Evolutionary conservation across 179 eudicot species (phyloP).

Genomic region (Amaranthus tricolor): DNA sequence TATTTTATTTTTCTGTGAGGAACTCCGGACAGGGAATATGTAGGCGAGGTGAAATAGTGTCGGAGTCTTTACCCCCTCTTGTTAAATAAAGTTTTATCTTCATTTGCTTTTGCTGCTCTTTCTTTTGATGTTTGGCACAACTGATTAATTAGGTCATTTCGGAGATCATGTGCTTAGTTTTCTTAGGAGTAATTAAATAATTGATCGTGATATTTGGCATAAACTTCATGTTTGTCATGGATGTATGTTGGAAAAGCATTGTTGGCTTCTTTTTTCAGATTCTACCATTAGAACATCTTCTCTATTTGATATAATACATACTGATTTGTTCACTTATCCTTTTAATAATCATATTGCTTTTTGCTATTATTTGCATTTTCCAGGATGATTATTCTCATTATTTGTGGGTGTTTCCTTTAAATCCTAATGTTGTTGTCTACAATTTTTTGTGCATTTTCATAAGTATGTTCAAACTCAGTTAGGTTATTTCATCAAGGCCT

Average conservation of each 20-base stretch:
- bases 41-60: neutral
- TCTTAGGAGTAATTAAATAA: neutral
- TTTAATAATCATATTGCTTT: neutral
- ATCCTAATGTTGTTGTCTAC: neutral
- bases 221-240: neutral
- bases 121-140: neutral
- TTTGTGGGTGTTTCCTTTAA: neutral
- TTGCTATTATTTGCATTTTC: neutral
- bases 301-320: neutral
- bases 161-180: neutral
- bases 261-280: neutral
- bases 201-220: neutral
- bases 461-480: neutral
- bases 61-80: neutral
- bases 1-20: too few relatives aligned
- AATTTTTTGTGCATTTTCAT: neutral
- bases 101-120: neutral
- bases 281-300: neutral
- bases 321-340: neutral
- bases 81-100: neutral
- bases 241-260: neutral
- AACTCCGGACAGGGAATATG: neutral
- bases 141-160: neutral
- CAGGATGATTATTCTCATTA: neutral
- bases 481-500: neutral